Conservation (phyloP, 2,329 filamentous ascomycete genomes). For the Claviceps fusiformis region DNA sequence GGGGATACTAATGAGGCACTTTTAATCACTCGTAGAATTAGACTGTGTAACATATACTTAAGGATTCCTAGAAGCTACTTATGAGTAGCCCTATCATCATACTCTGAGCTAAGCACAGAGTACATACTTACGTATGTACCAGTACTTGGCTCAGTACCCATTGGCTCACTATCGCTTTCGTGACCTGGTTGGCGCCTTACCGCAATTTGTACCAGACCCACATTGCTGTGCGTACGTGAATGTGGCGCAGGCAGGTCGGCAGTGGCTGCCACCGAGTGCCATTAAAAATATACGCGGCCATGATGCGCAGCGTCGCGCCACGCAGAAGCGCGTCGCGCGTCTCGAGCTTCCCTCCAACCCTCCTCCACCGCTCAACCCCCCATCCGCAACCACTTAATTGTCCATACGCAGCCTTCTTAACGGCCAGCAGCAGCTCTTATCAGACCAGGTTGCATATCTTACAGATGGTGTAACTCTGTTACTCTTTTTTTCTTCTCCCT, state of each 20-base stretch:
- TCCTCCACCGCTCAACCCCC: neutral
- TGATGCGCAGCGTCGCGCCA: conserved; percentile 8
- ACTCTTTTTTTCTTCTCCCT: neutral
- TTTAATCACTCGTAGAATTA: no score
- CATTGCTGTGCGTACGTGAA: no score
- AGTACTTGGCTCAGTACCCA: no score
- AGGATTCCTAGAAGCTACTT: no score
- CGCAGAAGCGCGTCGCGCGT: conserved; percentile 17
- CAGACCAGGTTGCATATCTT: neutral
- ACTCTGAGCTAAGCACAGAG: no score
- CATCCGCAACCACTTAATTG: neutral
- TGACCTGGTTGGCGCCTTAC: no score
- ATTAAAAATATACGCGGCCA: neutral
- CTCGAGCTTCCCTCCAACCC: conserved; percentile 14
- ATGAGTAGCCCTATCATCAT: no score
- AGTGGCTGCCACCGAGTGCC: neutral
- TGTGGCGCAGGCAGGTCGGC: neutral
- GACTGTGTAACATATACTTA: no score
- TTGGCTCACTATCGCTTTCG: no score
- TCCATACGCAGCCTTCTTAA: neutral
- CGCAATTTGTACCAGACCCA: no score
- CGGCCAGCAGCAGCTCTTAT: neutral
- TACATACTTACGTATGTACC: no score
- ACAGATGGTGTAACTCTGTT: neutral
- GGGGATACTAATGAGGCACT: no score